Evolutionary conservation across 495 filamentous ascomycete genomes (phyloP), one percentile per base, ranked within the genome.

Genomic region (Usnea hakonensis): DNA sequence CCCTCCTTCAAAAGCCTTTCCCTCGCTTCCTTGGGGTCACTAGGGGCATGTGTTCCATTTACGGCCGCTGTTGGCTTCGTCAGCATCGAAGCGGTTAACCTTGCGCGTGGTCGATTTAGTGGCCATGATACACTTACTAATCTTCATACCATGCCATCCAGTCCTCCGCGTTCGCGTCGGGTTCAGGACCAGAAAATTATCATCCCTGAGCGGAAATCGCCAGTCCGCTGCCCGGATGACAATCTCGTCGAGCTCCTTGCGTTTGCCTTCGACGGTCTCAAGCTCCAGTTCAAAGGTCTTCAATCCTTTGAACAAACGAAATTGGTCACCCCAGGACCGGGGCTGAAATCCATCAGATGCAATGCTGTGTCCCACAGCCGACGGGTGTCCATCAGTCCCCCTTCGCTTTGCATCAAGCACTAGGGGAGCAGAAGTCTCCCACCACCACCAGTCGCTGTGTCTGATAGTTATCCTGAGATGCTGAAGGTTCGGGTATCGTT

Each of bases 371-470:
- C 1, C 57, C 19, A 13, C 50, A 46, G 9, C 13, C 30, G 13
- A 30, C 26, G 13, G 11, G 48, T 19, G 41, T 19, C 21, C 59
- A 0, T 30, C 63, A 30, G 55, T 64, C 44, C 38, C 52, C 23
- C 23, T 40, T 35, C 26, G 16, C 28, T 58, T 63, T 36, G 67
- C 65, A 43, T 69, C 53, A 1, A 75, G 55, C 16, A 40, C 30
- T n/a, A 74, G 52, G 0, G 65, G 56, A 10, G 36, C 57, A 10
- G 65, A 65, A 21, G 41, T 35, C 61, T 74, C 72, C 72, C 72
- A 72, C 37, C 44, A 67, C 64, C 67, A 73, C 72, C 73, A 75
- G 57, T 75, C 73, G 11, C 68, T 69, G 48, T 74, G 68, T 3
- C 73, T 60, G 33, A 75, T 14, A 7, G 72, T 74, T 21, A 75